phyloP scores from a whole-genome alignment of 139 green algal genomes.

The Picocystis salinarum region DNA sequence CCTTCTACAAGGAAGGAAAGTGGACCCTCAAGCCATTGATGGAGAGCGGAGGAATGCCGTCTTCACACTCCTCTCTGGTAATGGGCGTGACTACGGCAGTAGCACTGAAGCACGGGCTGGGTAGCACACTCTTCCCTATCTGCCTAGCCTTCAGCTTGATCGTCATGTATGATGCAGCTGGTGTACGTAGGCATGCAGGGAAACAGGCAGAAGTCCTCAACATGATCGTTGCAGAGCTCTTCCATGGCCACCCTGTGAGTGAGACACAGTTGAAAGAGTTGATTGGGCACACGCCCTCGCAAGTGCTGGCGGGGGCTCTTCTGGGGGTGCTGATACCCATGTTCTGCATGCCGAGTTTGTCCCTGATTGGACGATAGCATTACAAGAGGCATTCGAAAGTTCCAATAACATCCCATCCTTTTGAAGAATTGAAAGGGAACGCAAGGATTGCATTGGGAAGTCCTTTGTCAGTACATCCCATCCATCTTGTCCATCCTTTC shows the following conservation, averaged over 20 bases:
- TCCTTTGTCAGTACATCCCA: no score
- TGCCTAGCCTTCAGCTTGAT: constrained; percentile 74
- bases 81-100: constrained; percentile 72
- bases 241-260: constrained; percentile 32
- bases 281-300: constrained; percentile 78
- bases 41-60: constrained; percentile 91
- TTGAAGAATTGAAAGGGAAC: no score
- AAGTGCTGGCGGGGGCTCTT: constrained; percentile 32
- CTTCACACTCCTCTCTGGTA: constrained; percentile 81
- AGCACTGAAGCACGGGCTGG: constrained; percentile 60
- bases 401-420: no score
- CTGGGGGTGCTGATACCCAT: constrained; percentile 33
- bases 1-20: constrained; percentile 51
- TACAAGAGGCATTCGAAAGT: no score
- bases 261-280: constrained; percentile 85
- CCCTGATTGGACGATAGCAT: no score
- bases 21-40: constrained; percentile 60
- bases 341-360: no score
- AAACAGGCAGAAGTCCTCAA: constrained; percentile 49
- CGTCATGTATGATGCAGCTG: constrained; percentile 97
- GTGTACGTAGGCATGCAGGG: constrained; percentile 81
- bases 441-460: no score
- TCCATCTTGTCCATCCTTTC: constrained; percentile 11
- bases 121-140: constrained; percentile 64
- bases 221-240: constrained; percentile 36